These are phyloP conservation scores for Pseudogymnoascus sp. DNA, from an alignment of 2,329 filamentous ascomycete genomes.

Conservation along the genomic window DNA sequence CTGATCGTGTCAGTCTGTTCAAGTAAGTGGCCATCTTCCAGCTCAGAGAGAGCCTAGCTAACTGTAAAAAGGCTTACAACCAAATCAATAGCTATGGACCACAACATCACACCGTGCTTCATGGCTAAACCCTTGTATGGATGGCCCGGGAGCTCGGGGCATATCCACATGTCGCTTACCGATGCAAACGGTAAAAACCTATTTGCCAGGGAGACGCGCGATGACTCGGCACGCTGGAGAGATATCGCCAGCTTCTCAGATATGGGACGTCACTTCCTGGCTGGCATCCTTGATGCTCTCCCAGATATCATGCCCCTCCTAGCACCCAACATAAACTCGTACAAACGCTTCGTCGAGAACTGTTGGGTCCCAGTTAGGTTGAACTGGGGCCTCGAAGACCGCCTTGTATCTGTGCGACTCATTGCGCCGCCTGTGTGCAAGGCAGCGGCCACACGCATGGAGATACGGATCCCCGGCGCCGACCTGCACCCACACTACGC, in stretches of 20 bases:
- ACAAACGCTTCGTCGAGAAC: constrained; percentile 96
- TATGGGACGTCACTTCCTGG: constrained; percentile 84
- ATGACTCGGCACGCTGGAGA: constrained; percentile 61
- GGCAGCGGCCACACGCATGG: constrained; percentile 78
- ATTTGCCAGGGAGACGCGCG: constrained; percentile 63
- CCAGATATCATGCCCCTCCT: constrained; percentile 94
- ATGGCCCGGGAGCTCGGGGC: constrained; percentile 87
- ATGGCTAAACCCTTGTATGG: constrained; percentile 98
- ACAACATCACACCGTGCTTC: constrained; percentile 92
- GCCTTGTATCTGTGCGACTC: constrained; percentile 79
- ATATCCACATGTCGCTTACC: constrained; percentile 88
- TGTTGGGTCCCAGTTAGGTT: constrained; percentile 98
- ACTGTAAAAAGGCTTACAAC: constrained; percentile 29
- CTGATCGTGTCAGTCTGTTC: constrained; percentile 84
- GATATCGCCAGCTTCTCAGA: constrained; percentile 79
- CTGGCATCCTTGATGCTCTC: constrained; percentile 77
- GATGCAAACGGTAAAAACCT: constrained; percentile 73
- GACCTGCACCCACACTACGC: constrained; percentile 87
- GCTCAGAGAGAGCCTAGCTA: background rate
- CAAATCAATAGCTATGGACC: constrained; percentile 77
- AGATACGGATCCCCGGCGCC: constrained; percentile 91
- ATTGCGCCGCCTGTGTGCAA: constrained; percentile 83
- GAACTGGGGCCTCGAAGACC: constrained; percentile 93
- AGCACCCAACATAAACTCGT: constrained; percentile 92
- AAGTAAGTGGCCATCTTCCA: constrained; percentile 60